phyloP scores from a whole-genome alignment of 2,329 filamentous ascomycete species.

The Cladosporium sp. region DNA sequence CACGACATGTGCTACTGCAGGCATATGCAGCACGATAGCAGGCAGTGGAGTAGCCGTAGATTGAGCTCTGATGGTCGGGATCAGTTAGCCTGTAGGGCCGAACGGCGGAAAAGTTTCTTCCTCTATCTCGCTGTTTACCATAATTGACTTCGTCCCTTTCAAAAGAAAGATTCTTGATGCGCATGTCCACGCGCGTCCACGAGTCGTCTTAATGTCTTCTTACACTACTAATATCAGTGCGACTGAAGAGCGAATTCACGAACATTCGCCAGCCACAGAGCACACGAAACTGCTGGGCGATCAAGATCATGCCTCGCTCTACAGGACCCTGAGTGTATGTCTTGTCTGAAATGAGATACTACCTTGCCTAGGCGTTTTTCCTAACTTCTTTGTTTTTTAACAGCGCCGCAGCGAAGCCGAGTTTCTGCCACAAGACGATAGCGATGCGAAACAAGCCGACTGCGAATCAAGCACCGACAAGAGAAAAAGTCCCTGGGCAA shows the following conservation, averaged over 20 bases:
- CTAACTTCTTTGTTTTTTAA: neutral
- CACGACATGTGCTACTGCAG: conserved; percentile 2
- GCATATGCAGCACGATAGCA: neutral
- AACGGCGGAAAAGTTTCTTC: neutral
- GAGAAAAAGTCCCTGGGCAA: conserved; percentile 19
- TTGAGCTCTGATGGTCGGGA: neutral
- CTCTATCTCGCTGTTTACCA: too few species aligned
- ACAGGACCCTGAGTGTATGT: conserved; percentile 21
- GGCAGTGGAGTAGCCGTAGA: neutral
- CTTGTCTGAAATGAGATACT: too few species aligned
- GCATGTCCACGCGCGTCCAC: too few species aligned
- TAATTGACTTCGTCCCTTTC: too few species aligned
- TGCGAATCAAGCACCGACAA: conserved; percentile 13
- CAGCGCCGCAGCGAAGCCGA: conserved; percentile 18
- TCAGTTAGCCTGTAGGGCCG: neutral
- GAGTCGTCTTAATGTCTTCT: too few species aligned
- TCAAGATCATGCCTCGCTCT: conserved; percentile 14
- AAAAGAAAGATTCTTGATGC: too few species aligned
- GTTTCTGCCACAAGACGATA: conserved; percentile 20
- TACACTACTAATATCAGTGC: too few species aligned
- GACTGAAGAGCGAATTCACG: neutral
- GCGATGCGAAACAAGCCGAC: conserved; percentile 17
- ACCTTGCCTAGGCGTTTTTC: neutral
- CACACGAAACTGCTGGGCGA: conserved; percentile 11
- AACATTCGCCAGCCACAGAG: neutral